Base-by-base conservation (phyloP, 2,329 filamentous ascomycete species). In the Beauveria varroae region DNA sequence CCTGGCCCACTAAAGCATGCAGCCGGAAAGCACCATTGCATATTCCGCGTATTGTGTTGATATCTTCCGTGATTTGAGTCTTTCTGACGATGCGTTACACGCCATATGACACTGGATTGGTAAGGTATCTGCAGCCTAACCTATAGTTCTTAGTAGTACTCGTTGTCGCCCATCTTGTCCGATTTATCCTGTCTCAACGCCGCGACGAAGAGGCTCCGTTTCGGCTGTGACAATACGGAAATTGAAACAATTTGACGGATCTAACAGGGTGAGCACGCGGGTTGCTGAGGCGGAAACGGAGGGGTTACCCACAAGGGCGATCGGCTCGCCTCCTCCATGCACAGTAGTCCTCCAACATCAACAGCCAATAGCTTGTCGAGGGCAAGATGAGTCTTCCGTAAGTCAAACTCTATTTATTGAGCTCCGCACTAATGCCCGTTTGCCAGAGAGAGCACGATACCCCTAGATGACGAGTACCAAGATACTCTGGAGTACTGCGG, bases 401-500 rank as follows among this genome's bases (percentile, higher is more conserved):
- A n/a, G 60, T 43, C 20, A 10, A 16, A 24, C 10, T 9, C 37
- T n/a, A 14, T 54, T 22, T 40, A 16, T 41, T 26, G 16, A 24
- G 37, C 9, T 22, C 6, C 5, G 4, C 5, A 41, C 58, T 56
- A 34, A 61, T 20, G 10, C 47, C 16, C 9, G 28, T 14, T 46
- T n/a, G 10, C 30, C 68, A 84, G 81, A 65, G 76, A 79, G 67
- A 75, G 75, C 65, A 83, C 76, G 55, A 77, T 75, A 63, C 76
- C 79, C 65, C 74, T 89, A 66, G 85, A 88, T 72, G 79, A 81
- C 60, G 74, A 75, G 50, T 84, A 83, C 68, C 76, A 82, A 65
- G 81, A 87, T 68, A 86, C 82, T 5, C 74, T 88, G 62, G 76
- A 78, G 18, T 76, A 86, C 65, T 78, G 86, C 70, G 85, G 85